Evolutionary conservation across 2,329 filamentous ascomycete species (phyloP).

Genomic region (Bipolaris victoriae): DNA sequence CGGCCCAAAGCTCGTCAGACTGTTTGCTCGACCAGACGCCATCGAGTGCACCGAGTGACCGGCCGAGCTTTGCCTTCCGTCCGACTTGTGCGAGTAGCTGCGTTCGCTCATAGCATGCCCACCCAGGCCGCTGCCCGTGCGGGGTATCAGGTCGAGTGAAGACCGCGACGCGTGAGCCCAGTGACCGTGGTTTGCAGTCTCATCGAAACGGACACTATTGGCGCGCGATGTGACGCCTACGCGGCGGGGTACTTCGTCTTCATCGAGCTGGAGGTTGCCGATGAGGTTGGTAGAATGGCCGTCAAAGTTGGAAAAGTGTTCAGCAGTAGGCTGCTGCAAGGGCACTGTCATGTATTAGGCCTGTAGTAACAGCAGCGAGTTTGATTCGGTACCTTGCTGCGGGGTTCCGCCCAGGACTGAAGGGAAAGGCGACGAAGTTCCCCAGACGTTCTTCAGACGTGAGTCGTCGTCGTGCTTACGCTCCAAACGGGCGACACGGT

Average conservation of each 20-base stretch:
- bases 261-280: slow-evolving; percentile 81
- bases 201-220: slow-evolving; percentile 97
- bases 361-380: not conserved
- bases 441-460: slow-evolving; percentile 84
- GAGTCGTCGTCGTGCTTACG: slow-evolving; percentile 68
- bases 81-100: slow-evolving; percentile 91
- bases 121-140: slow-evolving; percentile 80
- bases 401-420: slow-evolving; percentile 80
- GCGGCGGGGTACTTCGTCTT: slow-evolving; percentile 83
- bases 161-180: slow-evolving; percentile 84
- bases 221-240: slow-evolving; percentile 88
- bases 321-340: slow-evolving; percentile 76
- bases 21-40: slow-evolving; percentile 82
- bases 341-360: slow-evolving; percentile 64
- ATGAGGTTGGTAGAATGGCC: slow-evolving; percentile 82
- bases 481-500: slow-evolving; percentile 66
- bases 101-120: slow-evolving; percentile 85
- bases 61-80: slow-evolving; percentile 92
- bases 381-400: slow-evolving; percentile 73
- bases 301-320: slow-evolving; percentile 89
- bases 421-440: slow-evolving; percentile 84
- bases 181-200: slow-evolving; percentile 89
- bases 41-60: slow-evolving; percentile 81
- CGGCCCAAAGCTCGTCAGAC: slow-evolving; percentile 69
- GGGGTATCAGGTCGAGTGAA: slow-evolving; percentile 79